These are phyloP conservation scores for Ulota crispa DNA, from an alignment of 225 moss, liverwort and hornwort genomes.

Conservation along the genomic window DNA sequence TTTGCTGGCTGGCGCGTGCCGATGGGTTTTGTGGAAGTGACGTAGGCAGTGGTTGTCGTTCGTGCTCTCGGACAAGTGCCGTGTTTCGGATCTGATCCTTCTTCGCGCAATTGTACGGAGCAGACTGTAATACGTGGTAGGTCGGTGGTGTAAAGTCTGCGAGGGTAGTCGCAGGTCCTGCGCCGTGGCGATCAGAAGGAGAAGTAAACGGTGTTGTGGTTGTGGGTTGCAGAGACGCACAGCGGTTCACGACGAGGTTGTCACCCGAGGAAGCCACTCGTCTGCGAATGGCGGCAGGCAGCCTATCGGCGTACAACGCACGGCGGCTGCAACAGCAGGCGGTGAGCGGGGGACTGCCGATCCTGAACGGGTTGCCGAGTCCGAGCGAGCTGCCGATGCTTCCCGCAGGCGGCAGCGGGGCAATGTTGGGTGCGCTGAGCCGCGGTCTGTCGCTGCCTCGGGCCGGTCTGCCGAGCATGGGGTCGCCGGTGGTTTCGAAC, in stretches of 20 bases:
- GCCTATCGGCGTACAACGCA: constrained; percentile 35
- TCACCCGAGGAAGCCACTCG: constrained; percentile 58
- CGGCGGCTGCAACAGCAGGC: constrained; percentile 43
- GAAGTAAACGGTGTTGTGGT: too few relatives aligned
- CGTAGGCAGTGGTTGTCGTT: too few relatives aligned
- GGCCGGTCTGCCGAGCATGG: constrained; percentile 65
- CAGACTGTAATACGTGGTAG: too few relatives aligned
- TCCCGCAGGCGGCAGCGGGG: constrained; percentile 52
- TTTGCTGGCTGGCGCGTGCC: too few relatives aligned
- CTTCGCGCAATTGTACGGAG: too few relatives aligned
- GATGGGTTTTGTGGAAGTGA: too few relatives aligned
- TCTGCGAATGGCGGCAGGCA: constrained; percentile 51
- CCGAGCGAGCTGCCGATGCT: constrained; percentile 70
- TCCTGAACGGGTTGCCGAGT: constrained; percentile 51
- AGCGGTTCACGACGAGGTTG: constrained; percentile 42
- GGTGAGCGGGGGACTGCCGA: constrained; percentile 53
- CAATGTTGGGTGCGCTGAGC: constrained; percentile 69
- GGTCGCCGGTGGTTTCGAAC: constrained; percentile 43
- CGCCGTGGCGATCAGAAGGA: not conserved
- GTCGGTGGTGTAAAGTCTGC: not conserved
- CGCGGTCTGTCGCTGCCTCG: constrained; percentile 73
- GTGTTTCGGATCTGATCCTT: too few relatives aligned
- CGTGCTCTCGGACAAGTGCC: too few relatives aligned
- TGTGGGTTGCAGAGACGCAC: constrained; percentile 58
- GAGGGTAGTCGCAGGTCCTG: not conserved